These are phyloP conservation scores for Ustilago crameri DNA, from an alignment of 1,284 basidiomycete genomes.

Conservation along the genomic window DNA sequence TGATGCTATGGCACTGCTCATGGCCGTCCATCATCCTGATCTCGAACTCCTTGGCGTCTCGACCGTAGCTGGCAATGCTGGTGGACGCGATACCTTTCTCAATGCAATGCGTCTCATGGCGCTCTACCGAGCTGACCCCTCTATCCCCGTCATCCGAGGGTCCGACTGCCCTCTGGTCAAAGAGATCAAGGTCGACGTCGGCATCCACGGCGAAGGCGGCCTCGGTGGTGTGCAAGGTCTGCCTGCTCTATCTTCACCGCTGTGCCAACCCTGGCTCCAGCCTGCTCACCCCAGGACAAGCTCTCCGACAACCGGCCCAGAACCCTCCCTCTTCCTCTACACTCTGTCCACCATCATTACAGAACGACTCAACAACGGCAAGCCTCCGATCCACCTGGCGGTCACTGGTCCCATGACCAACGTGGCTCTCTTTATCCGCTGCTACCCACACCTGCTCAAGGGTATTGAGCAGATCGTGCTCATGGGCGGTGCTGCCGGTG, in stretches of 20 bases:
- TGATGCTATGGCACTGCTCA: constrained; percentile 58
- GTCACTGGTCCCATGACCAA: constrained; percentile 64
- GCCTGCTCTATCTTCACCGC: constrained; percentile 30
- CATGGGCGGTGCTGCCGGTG: constrained; percentile 61
- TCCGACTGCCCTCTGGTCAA: constrained; percentile 57
- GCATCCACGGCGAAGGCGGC: constrained; percentile 60
- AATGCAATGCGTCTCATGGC: constrained; percentile 57
- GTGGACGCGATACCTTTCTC: constrained; percentile 49
- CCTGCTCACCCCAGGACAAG: constrained; percentile 31
- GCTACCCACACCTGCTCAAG: constrained; percentile 48
- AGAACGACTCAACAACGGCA: constrained; percentile 35
- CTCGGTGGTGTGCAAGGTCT: constrained; percentile 60
- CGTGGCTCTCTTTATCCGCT: constrained; percentile 55
- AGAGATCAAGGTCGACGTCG: constrained; percentile 43
- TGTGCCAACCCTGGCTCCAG: constrained; percentile 39
- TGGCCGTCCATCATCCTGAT: constrained; percentile 53
- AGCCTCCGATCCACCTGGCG: constrained; percentile 47
- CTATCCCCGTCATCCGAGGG: constrained; percentile 54
- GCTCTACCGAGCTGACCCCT: constrained; percentile 39
- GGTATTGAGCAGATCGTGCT: constrained; percentile 59
- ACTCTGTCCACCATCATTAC: constrained; percentile 70
- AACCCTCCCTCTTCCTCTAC: constrained; percentile 49
- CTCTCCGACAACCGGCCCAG: constrained; percentile 36
- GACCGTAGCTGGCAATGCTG: constrained; percentile 59
- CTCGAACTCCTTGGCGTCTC: constrained; percentile 56